Base-by-base conservation (phyloP, 768 basidiomycete species). In the Calocera viscosa region DNA sequence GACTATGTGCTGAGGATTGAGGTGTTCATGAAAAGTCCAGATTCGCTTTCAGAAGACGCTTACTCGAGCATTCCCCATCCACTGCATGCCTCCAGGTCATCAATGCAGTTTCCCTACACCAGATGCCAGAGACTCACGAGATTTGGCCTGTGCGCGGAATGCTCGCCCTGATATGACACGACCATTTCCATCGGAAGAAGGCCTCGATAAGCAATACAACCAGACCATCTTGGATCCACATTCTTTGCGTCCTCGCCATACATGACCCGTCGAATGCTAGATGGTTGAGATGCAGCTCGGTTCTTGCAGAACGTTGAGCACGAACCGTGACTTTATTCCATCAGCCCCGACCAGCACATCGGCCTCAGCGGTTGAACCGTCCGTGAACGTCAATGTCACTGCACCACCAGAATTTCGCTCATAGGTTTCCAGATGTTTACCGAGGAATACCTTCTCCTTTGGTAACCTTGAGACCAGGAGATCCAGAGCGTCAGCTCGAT, bases 391-490 rank as follows among this genome's bases (percentile, higher is more conserved):
- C 19, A 60, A 60, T 2, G 19, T 79, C n/a, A 76, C 74, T 1
- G 78, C 78, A 8, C 77, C 73, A 38, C 26, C 30, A 11, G 22
- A 2, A 28, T 5, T 28, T 32, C 26, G 2, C 53, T 60, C 32
- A 7, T 10, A 60, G 5, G 2, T 60, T 24, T 26, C 30, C 5
- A 60, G 33, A 30, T 24, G 53, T 38, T 49, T 64, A 11, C 22
- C 40, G 26, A 49, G 34, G 26, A 16, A 22, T 7, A 49, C 34
- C 16, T 10, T 24, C 28, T 40, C 19, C 3, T 16, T 14, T 19
- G 35, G 67, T 33, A 47, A 11, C 8, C 24, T n/a, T n/a, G 47
- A 14, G 30, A 60, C 26, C 30, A 60, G 53, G 10, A 60, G 30
- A 32, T 60, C 53, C 53, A 60, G 30, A 5, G 53, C 53, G 30